Conservation (phyloP, 306 rosid genomes). For the Quillaja saponaria region DNA sequence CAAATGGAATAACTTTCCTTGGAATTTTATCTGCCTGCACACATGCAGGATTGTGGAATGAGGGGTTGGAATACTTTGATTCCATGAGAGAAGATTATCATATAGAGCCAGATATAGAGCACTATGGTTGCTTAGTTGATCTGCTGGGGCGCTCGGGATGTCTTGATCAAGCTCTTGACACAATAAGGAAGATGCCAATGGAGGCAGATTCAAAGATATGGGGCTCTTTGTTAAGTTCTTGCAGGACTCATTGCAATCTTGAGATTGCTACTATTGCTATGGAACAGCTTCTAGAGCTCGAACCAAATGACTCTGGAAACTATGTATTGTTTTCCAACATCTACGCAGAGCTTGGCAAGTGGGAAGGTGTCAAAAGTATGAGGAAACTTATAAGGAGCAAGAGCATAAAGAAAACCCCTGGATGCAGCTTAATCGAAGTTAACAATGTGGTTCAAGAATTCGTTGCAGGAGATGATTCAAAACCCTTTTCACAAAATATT, state of each 20-base stretch:
- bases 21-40: slow-evolving; percentile 72
- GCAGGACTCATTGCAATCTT: slow-evolving; percentile 65
- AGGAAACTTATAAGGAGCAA: slow-evolving; percentile 61
- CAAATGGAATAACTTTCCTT: slow-evolving; percentile 72
- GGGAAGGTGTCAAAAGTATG: slow-evolving; percentile 65
- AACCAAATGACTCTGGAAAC: slow-evolving; percentile 84
- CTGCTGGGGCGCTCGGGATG: slow-evolving; percentile 71
- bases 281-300: slow-evolving; percentile 61
- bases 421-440: slow-evolving; percentile 72
- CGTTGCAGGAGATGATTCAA: slow-evolving; percentile 55
- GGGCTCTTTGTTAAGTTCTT: slow-evolving; percentile 76
- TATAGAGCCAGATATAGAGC: slow-evolving; percentile 61
- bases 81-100: slow-evolving; percentile 46
- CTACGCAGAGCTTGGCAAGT: slow-evolving; percentile 71
- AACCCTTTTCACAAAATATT: slow-evolving; percentile 56
- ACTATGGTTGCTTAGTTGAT: slow-evolving; percentile 84
- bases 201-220: slow-evolving; percentile 74
- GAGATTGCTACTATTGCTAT: slow-evolving; percentile 63
- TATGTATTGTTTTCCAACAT: slow-evolving; percentile 74
- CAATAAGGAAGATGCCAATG: slow-evolving; percentile 63
- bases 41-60: slow-evolving; percentile 68
- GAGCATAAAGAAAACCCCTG: slow-evolving; percentile 69
- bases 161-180: slow-evolving; percentile 62
- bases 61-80: slow-evolving; percentile 63
- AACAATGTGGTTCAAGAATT: slow-evolving; percentile 61